These are phyloP conservation scores for Fusarium sp. DNA, from an alignment of 2,329 filamentous ascomycete genomes.

Conservation along the genomic window DNA sequence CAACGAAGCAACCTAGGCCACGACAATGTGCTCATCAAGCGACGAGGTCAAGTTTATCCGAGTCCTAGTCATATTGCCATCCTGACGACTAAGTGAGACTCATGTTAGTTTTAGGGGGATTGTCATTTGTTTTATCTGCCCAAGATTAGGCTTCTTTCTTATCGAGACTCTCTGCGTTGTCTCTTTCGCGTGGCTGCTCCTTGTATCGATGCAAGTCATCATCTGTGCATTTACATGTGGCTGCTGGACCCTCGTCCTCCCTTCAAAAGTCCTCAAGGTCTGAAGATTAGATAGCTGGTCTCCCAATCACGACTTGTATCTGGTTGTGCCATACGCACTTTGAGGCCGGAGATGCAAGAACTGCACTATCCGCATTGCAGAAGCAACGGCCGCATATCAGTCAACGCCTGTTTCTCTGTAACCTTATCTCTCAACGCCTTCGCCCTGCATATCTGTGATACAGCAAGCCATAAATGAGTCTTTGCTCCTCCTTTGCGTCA, in stretches of 20 bases:
- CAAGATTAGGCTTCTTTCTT: not conserved
- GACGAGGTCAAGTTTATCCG: not conserved
- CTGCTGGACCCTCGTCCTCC: conserved; percentile 28
- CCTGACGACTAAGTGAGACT: not conserved
- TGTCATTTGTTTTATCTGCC: not conserved
- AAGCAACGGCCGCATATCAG: conserved; percentile 39
- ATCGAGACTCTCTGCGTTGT: conserved; percentile 15
- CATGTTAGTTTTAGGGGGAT: not conserved
- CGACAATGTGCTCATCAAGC: conserved; percentile 3
- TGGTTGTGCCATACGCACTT: conserved; percentile 33
- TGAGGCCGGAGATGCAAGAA: conserved; percentile 38
- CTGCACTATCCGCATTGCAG: conserved; percentile 36
- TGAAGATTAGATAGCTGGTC: conserved; percentile 41
- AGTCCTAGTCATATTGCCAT: not conserved
- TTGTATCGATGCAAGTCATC: conserved; percentile 23
- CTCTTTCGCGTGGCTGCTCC: conserved; percentile 8
- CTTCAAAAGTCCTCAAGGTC: conserved; percentile 30
- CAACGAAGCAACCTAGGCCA: conserved; percentile 1
- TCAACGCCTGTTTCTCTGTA: conserved; percentile 24
- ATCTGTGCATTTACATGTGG: conserved; percentile 29
- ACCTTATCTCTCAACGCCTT: conserved; percentile 39
- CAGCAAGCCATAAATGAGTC: conserved; percentile 35
- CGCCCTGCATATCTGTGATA: conserved; percentile 29
- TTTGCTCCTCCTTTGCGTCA: conserved; percentile 26
- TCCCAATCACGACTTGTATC: conserved; percentile 40